Evolutionary conservation across 176 grass and related monocot species (phyloP), one percentile per base, ranked within the genome.

Genomic region (barley (Hordeum vulgare)): DNA sequence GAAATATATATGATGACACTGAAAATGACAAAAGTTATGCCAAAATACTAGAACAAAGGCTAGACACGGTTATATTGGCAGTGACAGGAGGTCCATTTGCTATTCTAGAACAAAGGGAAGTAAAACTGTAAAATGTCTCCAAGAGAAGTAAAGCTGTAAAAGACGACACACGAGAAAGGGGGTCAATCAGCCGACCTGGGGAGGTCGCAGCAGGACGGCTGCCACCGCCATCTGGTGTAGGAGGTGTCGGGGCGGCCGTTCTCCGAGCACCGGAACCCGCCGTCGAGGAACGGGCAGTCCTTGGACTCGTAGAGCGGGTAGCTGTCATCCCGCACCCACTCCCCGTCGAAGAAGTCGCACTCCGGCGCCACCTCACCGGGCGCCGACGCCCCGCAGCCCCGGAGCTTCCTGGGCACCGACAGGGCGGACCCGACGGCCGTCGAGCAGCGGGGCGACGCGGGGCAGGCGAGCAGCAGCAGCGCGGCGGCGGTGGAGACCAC

Each of bases 211-310:
- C 80, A 69, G 31, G 88, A 73, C 33, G 93, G 96, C 66, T 88
- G 83, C 96, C 96, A 99, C 62, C 93, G 88, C 93, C 90, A 96
- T 79, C 92, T 91, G 60, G 89, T 75, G 85, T 99, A 99, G 83
- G 90, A 72, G 2, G 26, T 11, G 71, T 99, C 96, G 11, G 64
- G 63, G 47, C 96, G 83, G 39, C 96, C 96, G 74, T 96, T 99
- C 77, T 99, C 91, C 5, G 91, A 89, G 91, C 96, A 99, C 26
- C 96, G 88, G 81, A 94, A 96, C 4, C 85, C 96, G 63, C 24
- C 24, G 77, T 99, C 93, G 31, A 99, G 39, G 84, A 99, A 99
- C 7, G 83, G 87, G 69, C 96, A 99, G 61, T 90, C 82, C 80
- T 39, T 85, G 29, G 96, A 99, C 25, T 92, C 27, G 77, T 99